Evolutionary conservation across 2,329 filamentous ascomycete genomes (phyloP).

Genomic region (Elsinoe batatas): DNA sequence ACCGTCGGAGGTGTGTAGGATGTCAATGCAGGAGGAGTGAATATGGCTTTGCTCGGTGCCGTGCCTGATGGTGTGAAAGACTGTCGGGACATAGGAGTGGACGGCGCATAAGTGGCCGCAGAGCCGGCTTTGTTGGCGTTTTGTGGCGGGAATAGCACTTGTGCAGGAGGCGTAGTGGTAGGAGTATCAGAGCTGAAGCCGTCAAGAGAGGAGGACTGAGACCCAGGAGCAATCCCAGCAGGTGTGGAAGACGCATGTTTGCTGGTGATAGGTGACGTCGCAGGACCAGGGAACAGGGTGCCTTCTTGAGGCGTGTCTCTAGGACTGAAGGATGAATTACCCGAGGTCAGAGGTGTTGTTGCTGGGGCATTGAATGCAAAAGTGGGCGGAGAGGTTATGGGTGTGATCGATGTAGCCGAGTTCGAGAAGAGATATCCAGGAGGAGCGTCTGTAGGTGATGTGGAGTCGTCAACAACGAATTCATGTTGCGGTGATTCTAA

Average conservation of each 20-base stretch:
- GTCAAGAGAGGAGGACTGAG: neutral
- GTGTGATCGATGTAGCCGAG: neutral
- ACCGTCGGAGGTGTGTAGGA: conserved; percentile 3
- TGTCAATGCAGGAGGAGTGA: neutral
- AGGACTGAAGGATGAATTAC: neutral
- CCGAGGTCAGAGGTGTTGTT: neutral
- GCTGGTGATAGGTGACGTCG: neutral
- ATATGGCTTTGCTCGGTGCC: neutral
- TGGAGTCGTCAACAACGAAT: neutral
- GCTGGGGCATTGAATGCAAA: neutral
- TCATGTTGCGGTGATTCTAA: conserved; percentile 1
- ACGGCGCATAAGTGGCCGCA: neutral
- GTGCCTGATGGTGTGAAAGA: neutral
- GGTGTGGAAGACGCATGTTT: neutral
- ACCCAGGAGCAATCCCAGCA: neutral
- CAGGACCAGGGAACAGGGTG: neutral
- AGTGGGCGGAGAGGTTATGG: neutral
- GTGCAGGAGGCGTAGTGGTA: neutral
- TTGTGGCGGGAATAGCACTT: too few species aligned
- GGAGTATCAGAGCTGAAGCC: neutral
- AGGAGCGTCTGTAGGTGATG: conserved; percentile 2
- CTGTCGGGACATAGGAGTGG: neutral
- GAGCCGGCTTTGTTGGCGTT: neutral
- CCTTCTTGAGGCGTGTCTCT: neutral
- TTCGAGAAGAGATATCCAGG: neutral